Conservation (phyloP, 352 stramenopile species). For the Globisporangium megalacanthum region DNA sequence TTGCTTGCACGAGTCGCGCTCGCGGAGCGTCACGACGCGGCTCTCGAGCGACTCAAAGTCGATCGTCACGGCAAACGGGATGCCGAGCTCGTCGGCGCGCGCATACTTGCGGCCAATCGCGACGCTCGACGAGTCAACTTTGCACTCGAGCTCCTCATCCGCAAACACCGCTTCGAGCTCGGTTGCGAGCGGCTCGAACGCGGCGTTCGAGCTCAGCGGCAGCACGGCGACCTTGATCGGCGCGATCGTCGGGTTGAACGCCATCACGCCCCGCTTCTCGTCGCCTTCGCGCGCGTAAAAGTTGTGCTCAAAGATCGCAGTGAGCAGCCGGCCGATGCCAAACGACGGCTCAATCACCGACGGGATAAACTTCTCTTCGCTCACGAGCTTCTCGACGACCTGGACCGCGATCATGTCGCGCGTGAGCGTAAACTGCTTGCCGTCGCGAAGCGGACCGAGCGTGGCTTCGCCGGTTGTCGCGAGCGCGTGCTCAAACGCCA, state of each 20-base stretch:
- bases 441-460: conserved; percentile 84
- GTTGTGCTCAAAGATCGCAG: conserved; percentile 98
- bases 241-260: conserved; percentile 95
- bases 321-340: conserved; percentile 97
- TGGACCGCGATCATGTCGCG: conserved; percentile 94
- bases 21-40: conserved; percentile 94
- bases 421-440: conserved; percentile 89
- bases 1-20: conserved; percentile 97
- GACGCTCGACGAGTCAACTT: conserved; percentile 94
- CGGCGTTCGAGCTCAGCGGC: conserved; percentile 86
- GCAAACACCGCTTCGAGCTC: conserved; percentile 75
- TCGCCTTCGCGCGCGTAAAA: conserved; percentile 96
- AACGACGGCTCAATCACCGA: conserved; percentile 99
- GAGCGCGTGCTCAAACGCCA: conserved; percentile 90
- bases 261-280: conserved; percentile 97
- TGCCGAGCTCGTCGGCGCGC: conserved; percentile 96
- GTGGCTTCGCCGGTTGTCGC: conserved; percentile 85
- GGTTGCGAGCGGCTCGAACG: conserved; percentile 76
- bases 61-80: conserved; percentile 98
- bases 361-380: conserved; percentile 97
- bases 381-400: conserved; percentile 94
- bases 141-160: conserved; percentile 74
- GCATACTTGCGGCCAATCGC: conserved; percentile 96
- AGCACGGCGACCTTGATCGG: conserved; percentile 98
- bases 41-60: conserved; percentile 96